phyloP scores from a whole-genome alignment of 2,329 filamentous ascomycete species.

The Colletotrichum cuscutae region DNA sequence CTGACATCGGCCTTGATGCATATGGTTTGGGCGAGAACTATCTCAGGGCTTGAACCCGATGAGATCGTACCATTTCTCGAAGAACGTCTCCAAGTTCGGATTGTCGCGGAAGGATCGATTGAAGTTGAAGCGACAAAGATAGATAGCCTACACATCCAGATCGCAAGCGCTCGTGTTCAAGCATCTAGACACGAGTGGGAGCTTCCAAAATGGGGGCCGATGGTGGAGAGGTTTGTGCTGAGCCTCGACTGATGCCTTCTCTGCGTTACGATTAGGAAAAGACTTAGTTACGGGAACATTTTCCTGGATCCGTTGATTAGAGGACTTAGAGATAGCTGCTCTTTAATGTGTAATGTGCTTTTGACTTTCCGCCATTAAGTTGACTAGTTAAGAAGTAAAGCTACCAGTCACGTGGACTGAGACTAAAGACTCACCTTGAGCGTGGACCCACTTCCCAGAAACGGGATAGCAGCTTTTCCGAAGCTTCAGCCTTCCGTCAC shows the following conservation, averaged over 20 bases:
- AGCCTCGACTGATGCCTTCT: neutral
- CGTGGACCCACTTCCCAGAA: constrained; percentile 27
- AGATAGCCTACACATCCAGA: constrained; percentile 46
- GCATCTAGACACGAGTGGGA: constrained; percentile 45
- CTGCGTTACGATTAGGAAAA: neutral
- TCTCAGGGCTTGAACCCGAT: constrained; percentile 50
- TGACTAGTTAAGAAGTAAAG: neutral
- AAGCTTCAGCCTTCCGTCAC: constrained; percentile 30
- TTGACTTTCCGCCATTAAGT: neutral
- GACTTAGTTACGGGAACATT: neutral
- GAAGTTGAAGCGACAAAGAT: constrained; percentile 42
- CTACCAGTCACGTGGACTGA: neutral
- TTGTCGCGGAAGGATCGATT: constrained; percentile 43
- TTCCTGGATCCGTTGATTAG: neutral
- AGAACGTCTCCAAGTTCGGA: constrained; percentile 47
- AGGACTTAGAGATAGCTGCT: neutral
- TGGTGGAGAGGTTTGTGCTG: constrained; percentile 36
- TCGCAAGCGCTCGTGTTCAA: constrained; percentile 51
- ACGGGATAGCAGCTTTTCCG: constrained; percentile 33
- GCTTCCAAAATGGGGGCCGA: constrained; percentile 50
- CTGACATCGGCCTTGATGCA: constrained; percentile 60
- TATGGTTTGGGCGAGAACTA: constrained; percentile 48
- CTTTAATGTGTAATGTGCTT: neutral
- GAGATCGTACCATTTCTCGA: constrained; percentile 55
- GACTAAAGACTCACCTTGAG: neutral